A percentile compares a stretch with the other conserved stretches of the same genome.
Evolutionary conservation across 2,329 filamentous ascomycete species (phyloP).

Genomic region (Nemania bipapillata): DNA sequence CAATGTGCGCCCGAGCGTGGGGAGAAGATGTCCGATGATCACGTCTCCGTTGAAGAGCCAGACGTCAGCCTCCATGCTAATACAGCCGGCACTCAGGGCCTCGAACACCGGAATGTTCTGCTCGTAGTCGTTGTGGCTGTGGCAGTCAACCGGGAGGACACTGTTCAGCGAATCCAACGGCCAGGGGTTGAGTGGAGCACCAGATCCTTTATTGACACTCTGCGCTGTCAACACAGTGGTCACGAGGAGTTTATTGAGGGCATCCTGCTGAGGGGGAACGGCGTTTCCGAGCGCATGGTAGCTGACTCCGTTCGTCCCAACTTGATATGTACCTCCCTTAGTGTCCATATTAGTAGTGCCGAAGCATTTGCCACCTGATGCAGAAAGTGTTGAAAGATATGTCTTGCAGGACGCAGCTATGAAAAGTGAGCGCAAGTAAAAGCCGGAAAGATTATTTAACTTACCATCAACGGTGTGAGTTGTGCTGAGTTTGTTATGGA

Average conservation of each 20-base stretch:
- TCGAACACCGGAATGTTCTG: conserved; percentile 45
- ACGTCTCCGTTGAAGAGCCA: conserved; percentile 42
- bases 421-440: conserved; percentile 27
- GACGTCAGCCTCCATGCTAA: conserved; percentile 48
- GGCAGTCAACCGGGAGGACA: conserved; percentile 44
- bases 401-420: conserved; percentile 43
- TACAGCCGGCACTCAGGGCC: conserved; percentile 47
- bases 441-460: conserved; percentile 17
- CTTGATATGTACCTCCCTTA: conserved; percentile 49
- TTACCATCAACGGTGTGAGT: conserved; percentile 46
- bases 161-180: conserved; percentile 44
- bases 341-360: conserved; percentile 46
- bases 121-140: conserved; percentile 50
- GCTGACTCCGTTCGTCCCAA: conserved; percentile 44
- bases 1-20: conserved; percentile 44
- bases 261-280: conserved; percentile 45
- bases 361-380: conserved; percentile 42
- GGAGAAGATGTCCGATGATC: conserved; percentile 45
- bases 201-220: conserved; percentile 42
- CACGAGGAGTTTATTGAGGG: conserved; percentile 44
- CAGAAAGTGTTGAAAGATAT: conserved; percentile 45
- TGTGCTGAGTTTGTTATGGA: conserved; percentile 46
- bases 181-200: conserved; percentile 46
- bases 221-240: conserved; percentile 42
- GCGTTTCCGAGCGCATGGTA: conserved; percentile 47